phyloP scores from a whole-genome alignment of 2,329 filamentous ascomycete species.

The Aspergillus terreus region DNA sequence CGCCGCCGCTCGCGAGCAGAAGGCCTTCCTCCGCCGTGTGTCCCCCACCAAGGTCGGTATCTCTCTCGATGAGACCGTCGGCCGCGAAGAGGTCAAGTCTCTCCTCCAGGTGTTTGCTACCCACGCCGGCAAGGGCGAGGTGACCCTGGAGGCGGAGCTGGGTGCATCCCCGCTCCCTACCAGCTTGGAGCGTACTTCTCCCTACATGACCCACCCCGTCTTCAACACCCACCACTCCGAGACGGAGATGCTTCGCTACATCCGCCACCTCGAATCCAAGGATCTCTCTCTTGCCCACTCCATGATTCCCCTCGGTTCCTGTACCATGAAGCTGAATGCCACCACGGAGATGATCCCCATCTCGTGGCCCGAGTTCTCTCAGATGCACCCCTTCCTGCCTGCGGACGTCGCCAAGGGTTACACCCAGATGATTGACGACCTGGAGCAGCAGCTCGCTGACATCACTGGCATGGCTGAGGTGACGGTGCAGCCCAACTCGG shows the following conservation, averaged over 20 bases:
- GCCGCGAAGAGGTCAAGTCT: constrained; percentile 53
- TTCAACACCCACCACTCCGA: constrained; percentile 96
- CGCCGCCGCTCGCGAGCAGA: constrained; percentile 48
- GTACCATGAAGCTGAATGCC: constrained; percentile 97
- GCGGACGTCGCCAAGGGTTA: constrained; percentile 64
- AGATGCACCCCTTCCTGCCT: constrained; percentile 78
- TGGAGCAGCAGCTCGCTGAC: constrained; percentile 71
- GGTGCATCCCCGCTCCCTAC: constrained; percentile 43
- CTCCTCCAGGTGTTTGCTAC: constrained; percentile 56
- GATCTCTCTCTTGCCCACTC: constrained; percentile 92
- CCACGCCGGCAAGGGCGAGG: constrained; percentile 34
- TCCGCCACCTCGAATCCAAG: constrained; percentile 88
- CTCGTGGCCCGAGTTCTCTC: constrained; percentile 69
- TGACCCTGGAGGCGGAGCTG: constrained; percentile 31
- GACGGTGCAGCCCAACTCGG: constrained; percentile 91
- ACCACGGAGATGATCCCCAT: constrained; percentile 90
- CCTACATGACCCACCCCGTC: constrained; percentile 81
- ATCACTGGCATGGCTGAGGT: constrained; percentile 90
- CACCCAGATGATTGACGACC: constrained; percentile 62
- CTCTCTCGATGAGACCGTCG: constrained; percentile 73
- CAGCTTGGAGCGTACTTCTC: constrained; percentile 65
- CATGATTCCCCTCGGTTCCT: constrained; percentile 95
- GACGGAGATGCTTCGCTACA: constrained; percentile 90
- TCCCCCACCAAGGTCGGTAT: constrained; percentile 63
- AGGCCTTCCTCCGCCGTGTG: constrained; percentile 62